phyloP scores from a whole-genome alignment of 2,329 filamentous ascomycete genomes.

The Rhynchosporium graminicola region DNA sequence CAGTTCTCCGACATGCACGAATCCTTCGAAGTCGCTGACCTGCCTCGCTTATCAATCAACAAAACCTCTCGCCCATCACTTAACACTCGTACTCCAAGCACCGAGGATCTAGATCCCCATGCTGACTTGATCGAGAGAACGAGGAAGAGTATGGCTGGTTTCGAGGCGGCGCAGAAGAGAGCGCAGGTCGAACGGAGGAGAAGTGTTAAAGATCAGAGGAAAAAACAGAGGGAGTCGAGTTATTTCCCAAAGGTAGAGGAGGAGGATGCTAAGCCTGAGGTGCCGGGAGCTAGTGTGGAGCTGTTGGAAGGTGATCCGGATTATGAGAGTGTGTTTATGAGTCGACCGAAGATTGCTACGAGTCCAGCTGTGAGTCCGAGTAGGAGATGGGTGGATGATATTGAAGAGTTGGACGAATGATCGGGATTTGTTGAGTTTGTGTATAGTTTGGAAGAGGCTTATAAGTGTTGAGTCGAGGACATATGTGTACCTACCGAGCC shows the following conservation, averaged over 20 bases:
- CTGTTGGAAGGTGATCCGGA: slow-evolving; percentile 66
- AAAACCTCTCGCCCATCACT: slow-evolving; percentile 29
- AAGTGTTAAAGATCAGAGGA: slow-evolving; percentile 48
- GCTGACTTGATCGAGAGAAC: slow-evolving; percentile 55
- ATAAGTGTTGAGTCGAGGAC: too few relatives aligned
- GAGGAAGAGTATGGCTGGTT: slow-evolving; percentile 61
- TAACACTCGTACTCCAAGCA: slow-evolving; percentile 7
- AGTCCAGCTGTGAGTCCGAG: slow-evolving; percentile 56
- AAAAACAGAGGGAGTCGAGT: slow-evolving; percentile 47
- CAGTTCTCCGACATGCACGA: slow-evolving; percentile 38
- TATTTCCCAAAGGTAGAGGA: slow-evolving; percentile 53
- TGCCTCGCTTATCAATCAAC: slow-evolving; percentile 33
- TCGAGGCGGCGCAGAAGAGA: slow-evolving; percentile 61
- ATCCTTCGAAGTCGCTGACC: slow-evolving; percentile 36
- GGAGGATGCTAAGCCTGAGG: slow-evolving; percentile 41
- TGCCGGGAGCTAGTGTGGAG: slow-evolving; percentile 32
- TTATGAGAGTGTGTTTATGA: slow-evolving; percentile 82
- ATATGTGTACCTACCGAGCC: too few relatives aligned
- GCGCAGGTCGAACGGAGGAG: slow-evolving; percentile 58
- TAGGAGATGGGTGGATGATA: slow-evolving; percentile 26
- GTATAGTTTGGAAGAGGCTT: not conserved
- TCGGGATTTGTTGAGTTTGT: not conserved
- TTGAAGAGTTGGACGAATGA: not conserved
- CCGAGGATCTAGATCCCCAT: slow-evolving; percentile 28
- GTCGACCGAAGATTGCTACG: slow-evolving; percentile 74